These are phyloP conservation scores for Heterobasidion parviporum DNA, from an alignment of 1,284 basidiomycete species.

Conservation along the genomic window DNA sequence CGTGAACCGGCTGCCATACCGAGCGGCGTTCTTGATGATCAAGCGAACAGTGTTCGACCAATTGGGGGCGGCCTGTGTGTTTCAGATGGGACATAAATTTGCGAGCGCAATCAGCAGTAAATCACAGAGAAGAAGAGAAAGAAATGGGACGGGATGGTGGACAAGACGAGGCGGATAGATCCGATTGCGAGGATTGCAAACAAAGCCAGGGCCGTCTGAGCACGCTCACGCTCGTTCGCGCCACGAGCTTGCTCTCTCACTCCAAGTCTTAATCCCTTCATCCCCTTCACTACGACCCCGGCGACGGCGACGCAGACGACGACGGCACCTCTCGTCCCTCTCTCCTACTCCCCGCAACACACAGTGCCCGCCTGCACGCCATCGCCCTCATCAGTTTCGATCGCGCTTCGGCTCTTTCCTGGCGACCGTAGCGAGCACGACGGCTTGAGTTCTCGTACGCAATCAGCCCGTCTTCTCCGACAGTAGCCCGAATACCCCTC, in stretches of 20 bases:
- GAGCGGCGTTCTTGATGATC: no score
- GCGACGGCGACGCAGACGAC: not conserved
- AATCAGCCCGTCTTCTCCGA: not conserved
- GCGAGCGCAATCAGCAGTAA: no score
- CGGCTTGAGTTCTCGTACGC: not conserved
- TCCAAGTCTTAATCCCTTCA: no score
- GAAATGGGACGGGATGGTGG: not conserved
- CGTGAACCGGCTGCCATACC: no score
- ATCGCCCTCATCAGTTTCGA: slow-evolving; percentile 41
- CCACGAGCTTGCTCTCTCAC: not conserved
- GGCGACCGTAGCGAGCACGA: not conserved
- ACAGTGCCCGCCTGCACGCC: slow-evolving; percentile 8
- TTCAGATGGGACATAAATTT: no score
- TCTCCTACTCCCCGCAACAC: not conserved
- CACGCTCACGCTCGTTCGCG: not conserved
- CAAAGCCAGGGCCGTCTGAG: not conserved
- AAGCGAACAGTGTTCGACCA: no score
- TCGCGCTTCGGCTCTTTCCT: not conserved
- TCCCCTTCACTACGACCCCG: not conserved
- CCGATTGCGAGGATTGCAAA: not conserved
- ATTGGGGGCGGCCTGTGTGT: no score
- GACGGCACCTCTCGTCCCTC: not conserved
- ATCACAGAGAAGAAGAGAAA: not conserved
- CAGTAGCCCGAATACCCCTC: not conserved
- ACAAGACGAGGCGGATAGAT: not conserved